A percentile compares a stretch with the other conserved stretches of the same genome.
These are phyloP conservation scores for Aureobasidium musti DNA, from an alignment of 2,329 filamentous ascomycete species.

Conservation along the genomic window DNA sequence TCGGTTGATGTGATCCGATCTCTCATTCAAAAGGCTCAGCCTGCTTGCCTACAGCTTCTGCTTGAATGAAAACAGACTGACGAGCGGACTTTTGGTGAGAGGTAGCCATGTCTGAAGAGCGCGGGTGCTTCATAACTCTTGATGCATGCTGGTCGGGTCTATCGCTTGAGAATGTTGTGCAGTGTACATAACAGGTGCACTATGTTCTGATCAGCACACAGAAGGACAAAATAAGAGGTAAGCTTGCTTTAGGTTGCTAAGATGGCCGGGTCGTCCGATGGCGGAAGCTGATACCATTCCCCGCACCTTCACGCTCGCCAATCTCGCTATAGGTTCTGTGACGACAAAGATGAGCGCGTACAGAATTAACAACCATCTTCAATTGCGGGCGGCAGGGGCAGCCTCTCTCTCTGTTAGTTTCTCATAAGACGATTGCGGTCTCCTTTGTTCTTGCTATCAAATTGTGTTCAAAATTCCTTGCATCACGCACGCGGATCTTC, in stretches of 20 bases:
- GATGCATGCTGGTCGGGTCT: not conserved
- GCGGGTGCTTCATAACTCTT: not conserved
- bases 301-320: slow-evolving; percentile 1
- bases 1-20: no score
- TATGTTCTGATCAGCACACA: not conserved
- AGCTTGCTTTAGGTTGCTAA: not conserved
- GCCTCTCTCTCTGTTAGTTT: no score
- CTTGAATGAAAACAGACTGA: no score
- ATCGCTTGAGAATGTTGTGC: not conserved
- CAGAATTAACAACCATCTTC: not conserved
- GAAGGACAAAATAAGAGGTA: not conserved
- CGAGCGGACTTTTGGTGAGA: no score
- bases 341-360: not conserved
- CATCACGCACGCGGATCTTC: slow-evolving; percentile 5
- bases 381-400: not conserved
- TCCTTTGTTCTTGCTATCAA: not conserved
- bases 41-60: no score
- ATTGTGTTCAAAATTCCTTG: not conserved
- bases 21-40: no score
- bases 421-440: no score
- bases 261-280: not conserved
- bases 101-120: not conserved
- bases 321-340: not conserved
- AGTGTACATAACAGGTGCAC: not conserved
- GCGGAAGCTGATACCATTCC: not conserved